A percentile compares a stretch with the other conserved stretches of the same genome.
These are phyloP conservation scores for Penicillium concentricum DNA, from an alignment of 2,329 filamentous ascomycete genomes.

Conservation along the genomic window DNA sequence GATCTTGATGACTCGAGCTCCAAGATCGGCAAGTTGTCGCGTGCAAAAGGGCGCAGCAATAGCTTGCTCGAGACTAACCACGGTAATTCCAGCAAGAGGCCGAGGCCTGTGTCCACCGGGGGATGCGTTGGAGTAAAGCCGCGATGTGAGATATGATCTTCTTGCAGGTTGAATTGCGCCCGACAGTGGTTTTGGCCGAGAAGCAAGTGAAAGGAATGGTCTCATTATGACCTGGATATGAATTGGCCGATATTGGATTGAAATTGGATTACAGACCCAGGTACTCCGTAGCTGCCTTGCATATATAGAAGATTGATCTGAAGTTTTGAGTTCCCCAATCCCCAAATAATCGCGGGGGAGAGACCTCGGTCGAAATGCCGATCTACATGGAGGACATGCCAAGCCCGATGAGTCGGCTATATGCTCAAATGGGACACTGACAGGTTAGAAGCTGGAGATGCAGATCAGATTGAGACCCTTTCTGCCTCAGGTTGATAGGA, in stretches of 20 bases:
- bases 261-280: neutral
- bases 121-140: constrained; percentile 5
- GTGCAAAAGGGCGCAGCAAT: constrained; percentile 58
- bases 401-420: constrained; percentile 5
- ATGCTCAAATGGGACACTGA: neutral
- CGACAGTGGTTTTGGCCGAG: neutral
- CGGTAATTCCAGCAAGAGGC: constrained; percentile 48
- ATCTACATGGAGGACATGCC: neutral
- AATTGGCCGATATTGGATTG: neutral
- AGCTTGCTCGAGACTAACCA: constrained; percentile 56
- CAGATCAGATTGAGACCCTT: too few relatives aligned
- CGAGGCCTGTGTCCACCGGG: constrained; percentile 11
- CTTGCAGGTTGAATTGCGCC: neutral
- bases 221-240: neutral
- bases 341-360: neutral
- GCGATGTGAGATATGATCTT: neutral
- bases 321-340: neutral
- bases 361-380: neutral
- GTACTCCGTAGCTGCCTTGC: neutral
- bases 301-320: neutral
- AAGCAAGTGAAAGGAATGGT: neutral
- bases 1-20: constrained; percentile 56
- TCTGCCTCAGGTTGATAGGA: too few relatives aligned
- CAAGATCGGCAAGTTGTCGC: constrained; percentile 54
- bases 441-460: neutral